Conservation (phyloP, 2,329 filamentous ascomycete species). For the Diaporthe eres region DNA sequence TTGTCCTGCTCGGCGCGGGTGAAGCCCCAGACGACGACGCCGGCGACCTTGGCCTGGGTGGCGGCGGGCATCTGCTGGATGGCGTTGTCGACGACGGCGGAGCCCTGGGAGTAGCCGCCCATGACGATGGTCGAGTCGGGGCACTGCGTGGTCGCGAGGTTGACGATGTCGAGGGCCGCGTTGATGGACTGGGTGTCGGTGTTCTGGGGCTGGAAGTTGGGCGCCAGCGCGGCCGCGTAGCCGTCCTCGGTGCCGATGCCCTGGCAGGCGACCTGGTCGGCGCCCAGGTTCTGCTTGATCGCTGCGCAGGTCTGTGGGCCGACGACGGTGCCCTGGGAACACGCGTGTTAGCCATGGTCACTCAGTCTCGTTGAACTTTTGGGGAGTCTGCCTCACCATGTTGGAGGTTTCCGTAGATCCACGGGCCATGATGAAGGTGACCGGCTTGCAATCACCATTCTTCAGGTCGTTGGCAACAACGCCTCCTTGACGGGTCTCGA, state of each 20-base stretch:
- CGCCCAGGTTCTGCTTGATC: slow-evolving; percentile 47
- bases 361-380: not conserved
- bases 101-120: slow-evolving; percentile 50
- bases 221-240: slow-evolving; percentile 49
- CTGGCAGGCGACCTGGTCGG: slow-evolving; percentile 51
- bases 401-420: slow-evolving; percentile 53
- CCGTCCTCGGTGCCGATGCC: slow-evolving; percentile 49
- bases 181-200: slow-evolving; percentile 49
- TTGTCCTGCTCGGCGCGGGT: slow-evolving; percentile 48
- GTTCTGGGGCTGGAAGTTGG: slow-evolving; percentile 49
- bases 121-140: slow-evolving; percentile 51
- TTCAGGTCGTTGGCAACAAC: slow-evolving; percentile 41
- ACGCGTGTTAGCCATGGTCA: not conserved
- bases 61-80: slow-evolving; percentile 46
- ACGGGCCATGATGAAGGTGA: slow-evolving; percentile 54
- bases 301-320: slow-evolving; percentile 49
- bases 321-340: slow-evolving; percentile 48
- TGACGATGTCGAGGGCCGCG: slow-evolving; percentile 49
- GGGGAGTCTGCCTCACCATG: slow-evolving; percentile 46
- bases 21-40: slow-evolving; percentile 50
- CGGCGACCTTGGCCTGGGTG: slow-evolving; percentile 45
- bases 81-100: slow-evolving; percentile 51
- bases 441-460: slow-evolving; percentile 47
- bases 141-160: slow-evolving; percentile 49
- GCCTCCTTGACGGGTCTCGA: slow-evolving; percentile 36